These are phyloP conservation scores for Pyricularia grisea DNA, from an alignment of 2,329 filamentous ascomycete genomes.

Conservation along the genomic window DNA sequence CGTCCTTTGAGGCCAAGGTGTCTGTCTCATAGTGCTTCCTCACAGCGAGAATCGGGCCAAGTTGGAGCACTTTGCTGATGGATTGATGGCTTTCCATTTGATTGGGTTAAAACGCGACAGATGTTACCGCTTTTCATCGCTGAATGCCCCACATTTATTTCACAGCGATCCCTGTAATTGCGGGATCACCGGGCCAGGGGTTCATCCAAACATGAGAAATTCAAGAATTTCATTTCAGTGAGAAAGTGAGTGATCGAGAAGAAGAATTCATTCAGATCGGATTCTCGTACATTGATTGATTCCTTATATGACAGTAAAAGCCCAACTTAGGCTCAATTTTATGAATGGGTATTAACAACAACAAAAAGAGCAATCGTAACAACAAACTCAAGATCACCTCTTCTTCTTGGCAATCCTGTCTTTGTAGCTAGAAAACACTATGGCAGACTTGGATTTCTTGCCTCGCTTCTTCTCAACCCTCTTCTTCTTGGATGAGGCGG, in stretches of 20 bases:
- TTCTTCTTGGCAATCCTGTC: conserved; percentile 38
- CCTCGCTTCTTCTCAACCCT: conserved; percentile 47
- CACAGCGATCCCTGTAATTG: background rate
- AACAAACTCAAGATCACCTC: conserved; percentile 8
- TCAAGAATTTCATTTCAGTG: background rate
- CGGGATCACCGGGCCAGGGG: background rate
- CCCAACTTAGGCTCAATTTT: background rate
- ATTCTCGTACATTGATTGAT: background rate
- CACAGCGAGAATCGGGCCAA: background rate
- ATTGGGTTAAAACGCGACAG: background rate
- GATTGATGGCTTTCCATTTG: background rate
- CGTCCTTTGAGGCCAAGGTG: background rate
- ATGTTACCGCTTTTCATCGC: background rate
- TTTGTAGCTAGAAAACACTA: conserved; percentile 51
- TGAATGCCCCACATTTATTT: background rate
- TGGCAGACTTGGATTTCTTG: conserved; percentile 42
- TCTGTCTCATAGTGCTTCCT: background rate
- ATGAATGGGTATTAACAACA: background rate
- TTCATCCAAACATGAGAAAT: background rate
- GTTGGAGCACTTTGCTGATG: background rate
- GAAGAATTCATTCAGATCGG: background rate
- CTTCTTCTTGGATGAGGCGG: conserved; percentile 25
- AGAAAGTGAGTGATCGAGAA: background rate
- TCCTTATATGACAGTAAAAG: background rate
- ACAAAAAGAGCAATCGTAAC: background rate